Conservation (phyloP, 1,284 basidiomycete species). For the Fereydounia khargensis region DNA sequence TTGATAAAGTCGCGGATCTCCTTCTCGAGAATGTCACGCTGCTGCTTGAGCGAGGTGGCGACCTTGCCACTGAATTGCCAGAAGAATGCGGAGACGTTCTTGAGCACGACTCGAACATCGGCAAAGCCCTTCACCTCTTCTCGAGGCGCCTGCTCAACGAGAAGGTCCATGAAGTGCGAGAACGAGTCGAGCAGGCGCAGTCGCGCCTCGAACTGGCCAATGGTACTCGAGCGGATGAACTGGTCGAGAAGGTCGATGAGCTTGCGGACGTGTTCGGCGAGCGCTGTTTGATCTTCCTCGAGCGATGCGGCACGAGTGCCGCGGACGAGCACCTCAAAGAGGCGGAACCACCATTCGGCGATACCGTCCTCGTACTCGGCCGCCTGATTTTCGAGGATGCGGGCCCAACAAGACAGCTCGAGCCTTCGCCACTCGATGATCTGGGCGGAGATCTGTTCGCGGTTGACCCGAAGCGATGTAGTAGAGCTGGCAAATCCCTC, state of each 20-base stretch:
- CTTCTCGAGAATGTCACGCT: constrained; percentile 71
- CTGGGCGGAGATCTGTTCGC: constrained; percentile 68
- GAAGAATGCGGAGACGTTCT: constrained; percentile 70
- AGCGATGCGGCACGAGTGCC: constrained; percentile 27
- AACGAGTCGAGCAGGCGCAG: constrained; percentile 73
- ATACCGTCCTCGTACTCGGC: constrained; percentile 59
- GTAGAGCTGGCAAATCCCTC: constrained; percentile 86
- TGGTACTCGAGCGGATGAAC: constrained; percentile 73
- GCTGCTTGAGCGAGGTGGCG: constrained; percentile 63
- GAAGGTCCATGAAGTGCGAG: constrained; percentile 53
- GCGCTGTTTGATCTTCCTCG: constrained; percentile 55
- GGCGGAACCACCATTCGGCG: constrained; percentile 86
- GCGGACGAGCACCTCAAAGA: constrained; percentile 77
- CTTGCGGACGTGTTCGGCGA: constrained; percentile 66
- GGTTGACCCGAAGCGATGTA: constrained; percentile 73
- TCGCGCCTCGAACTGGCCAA: constrained; percentile 78
- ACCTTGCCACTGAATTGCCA: constrained; percentile 66
- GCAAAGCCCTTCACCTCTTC: constrained; percentile 25
- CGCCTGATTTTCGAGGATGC: constrained; percentile 66
- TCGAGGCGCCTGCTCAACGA: constrained; percentile 22
- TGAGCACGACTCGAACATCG: constrained; percentile 64
- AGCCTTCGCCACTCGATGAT: constrained; percentile 88
- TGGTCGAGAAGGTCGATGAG: constrained; percentile 78
- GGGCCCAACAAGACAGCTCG: constrained; percentile 84
- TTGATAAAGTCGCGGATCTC: constrained; percentile 84